phyloP scores from a whole-genome alignment of 2,329 filamentous ascomycete species.

The Aureobasidium uvarum region DNA sequence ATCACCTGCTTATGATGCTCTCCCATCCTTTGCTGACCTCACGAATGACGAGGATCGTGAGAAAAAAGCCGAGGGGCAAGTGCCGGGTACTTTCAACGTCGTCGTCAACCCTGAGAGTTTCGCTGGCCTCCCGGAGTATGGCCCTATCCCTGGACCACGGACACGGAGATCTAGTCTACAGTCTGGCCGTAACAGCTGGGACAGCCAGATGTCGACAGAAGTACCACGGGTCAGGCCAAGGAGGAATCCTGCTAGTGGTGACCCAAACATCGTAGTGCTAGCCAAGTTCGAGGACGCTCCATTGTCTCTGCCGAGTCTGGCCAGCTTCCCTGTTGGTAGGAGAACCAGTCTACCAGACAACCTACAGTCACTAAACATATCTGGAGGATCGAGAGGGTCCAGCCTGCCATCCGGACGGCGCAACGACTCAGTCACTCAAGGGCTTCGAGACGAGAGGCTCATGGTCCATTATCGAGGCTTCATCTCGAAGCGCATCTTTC shows the following conservation, averaged over 20 bases:
- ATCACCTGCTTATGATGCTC: constrained; percentile 42
- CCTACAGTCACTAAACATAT: constrained; percentile 24
- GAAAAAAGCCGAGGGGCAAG: constrained; percentile 52
- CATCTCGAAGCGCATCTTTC: constrained; percentile 28
- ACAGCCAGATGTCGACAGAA: constrained; percentile 11
- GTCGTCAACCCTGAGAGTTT: constrained; percentile 57
- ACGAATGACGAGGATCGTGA: constrained; percentile 59
- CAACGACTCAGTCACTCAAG: constrained; percentile 17
- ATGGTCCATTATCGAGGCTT: constrained; percentile 29
- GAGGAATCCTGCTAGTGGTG: constrained; percentile 29
- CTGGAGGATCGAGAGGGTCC: constrained; percentile 11
- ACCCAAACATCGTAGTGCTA: constrained; percentile 53
- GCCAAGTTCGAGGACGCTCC: constrained; percentile 50
- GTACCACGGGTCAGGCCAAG: constrained; percentile 30
- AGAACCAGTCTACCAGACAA: constrained; percentile 28
- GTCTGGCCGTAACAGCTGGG: constrained; percentile 6
- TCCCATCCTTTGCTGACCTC: constrained; percentile 55
- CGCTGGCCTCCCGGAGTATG: constrained; percentile 52
- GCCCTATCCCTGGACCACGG: constrained; percentile 21
- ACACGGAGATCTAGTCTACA: background rate
- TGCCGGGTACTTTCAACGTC: constrained; percentile 57
- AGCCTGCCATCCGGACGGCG: constrained; percentile 17
- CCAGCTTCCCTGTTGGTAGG: constrained; percentile 23
- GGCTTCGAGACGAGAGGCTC: constrained; percentile 27
- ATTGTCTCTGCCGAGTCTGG: constrained; percentile 27